These are phyloP conservation scores for Diospyros lotus DNA, from an alignment of 148 eudicot genomes.

Conservation along the genomic window DNA sequence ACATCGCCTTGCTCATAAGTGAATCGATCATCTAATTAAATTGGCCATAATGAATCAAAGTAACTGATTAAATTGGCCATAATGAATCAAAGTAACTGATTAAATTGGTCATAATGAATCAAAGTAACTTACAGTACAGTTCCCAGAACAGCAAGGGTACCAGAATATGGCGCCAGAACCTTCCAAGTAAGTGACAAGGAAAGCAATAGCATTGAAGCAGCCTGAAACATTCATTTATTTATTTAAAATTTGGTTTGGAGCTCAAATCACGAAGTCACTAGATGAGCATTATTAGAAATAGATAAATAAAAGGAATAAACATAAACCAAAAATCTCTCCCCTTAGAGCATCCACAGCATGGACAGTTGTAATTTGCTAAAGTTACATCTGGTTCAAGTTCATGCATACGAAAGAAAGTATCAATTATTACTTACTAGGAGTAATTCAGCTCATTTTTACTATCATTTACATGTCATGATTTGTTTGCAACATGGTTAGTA, in stretches of 20 bases:
- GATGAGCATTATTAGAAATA: not conserved
- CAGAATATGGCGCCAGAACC: slow-evolving; percentile 83
- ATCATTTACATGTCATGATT: not conserved
- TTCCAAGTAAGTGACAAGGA: slow-evolving; percentile 83
- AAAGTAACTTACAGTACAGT: slow-evolving; percentile 78
- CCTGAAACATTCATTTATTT: slow-evolving; percentile 34
- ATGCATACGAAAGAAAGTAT: slow-evolving; percentile 4
- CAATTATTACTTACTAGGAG: not conserved
- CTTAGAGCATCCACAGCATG: not conserved
- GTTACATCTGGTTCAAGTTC: not conserved
- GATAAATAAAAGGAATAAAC: slow-evolving; percentile 1
- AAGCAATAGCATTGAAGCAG: slow-evolving; percentile 90
- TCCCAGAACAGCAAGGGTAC: slow-evolving; percentile 87
- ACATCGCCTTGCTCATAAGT: not conserved
- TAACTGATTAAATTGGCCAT: slow-evolving; percentile 71
- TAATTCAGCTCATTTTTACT: not conserved
- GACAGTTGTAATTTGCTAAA: not conserved
- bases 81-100: slow-evolving; percentile 41
- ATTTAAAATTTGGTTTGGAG: not conserved
- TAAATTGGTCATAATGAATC: not conserved
- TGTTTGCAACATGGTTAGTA: not conserved
- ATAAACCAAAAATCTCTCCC: not conserved
- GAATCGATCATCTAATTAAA: not conserved
- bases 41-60: not conserved
- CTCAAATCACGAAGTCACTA: not conserved